Percentiles rank a stretch among this genome's conserved stretches.
Conservation (phyloP, 2,329 filamentous ascomycete species). For the Trichoderma cornu-damae region DNA sequence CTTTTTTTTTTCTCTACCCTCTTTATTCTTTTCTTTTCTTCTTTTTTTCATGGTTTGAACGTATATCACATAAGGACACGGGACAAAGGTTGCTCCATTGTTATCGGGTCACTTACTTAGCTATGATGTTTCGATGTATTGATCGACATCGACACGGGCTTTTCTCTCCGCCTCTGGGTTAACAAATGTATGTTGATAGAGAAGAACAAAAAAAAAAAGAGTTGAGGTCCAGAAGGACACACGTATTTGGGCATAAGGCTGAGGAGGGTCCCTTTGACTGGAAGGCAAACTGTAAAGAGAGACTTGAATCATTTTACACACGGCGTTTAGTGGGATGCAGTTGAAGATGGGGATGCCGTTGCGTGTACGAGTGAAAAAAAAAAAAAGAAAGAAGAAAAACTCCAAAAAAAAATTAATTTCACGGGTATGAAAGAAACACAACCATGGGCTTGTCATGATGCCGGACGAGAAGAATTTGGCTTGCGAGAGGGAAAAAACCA, state of each 20-base stretch:
- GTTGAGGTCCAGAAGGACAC: constrained; percentile 2
- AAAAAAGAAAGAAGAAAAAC: no score
- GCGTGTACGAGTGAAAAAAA: no score
- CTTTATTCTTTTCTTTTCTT: constrained; percentile 16
- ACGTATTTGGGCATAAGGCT: constrained; percentile 2
- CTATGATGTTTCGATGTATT: constrained; percentile 7
- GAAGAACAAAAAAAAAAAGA: constrained; percentile 16
- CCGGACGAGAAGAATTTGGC: no score
- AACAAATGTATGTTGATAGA: constrained; percentile 18
- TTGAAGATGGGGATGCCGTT: no score
- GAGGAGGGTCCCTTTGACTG: no score
- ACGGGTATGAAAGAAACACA: no score
- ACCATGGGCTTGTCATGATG: no score
- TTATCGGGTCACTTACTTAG: constrained; percentile 13
- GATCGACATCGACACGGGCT: constrained; percentile 9
- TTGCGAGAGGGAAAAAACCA: no score
- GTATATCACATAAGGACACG: constrained; percentile 16
- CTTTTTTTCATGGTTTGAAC: constrained; percentile 17
- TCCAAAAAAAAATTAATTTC: no score
- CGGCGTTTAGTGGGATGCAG: no score
- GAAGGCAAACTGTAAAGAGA: no score
- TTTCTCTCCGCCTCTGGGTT: constrained; percentile 8
- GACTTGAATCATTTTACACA: no score
- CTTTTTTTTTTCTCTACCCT: constrained; percentile 5
- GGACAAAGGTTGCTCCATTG: constrained; percentile 8